Evolutionary conservation across 495 filamentous ascomycete species (phyloP).

Genomic region (Xylaria grammica): DNA sequence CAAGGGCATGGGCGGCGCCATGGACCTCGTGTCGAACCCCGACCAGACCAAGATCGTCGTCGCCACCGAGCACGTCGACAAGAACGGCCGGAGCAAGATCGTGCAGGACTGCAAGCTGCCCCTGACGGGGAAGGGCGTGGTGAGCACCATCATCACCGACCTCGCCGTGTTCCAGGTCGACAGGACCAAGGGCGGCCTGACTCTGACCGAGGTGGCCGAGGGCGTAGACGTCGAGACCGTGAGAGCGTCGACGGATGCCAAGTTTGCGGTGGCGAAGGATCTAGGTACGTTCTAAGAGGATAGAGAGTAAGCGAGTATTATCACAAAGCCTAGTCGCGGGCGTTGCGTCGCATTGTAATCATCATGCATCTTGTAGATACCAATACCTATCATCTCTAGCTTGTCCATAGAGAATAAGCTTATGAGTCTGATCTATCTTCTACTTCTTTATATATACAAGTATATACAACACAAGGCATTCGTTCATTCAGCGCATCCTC

Average conservation of each 20-base stretch:
- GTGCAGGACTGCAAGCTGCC: conserved; percentile 62
- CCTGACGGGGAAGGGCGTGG: conserved; percentile 58
- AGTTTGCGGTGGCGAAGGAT: conserved; percentile 55
- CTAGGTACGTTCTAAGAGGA: conserved; percentile 47
- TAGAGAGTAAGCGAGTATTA: not conserved
- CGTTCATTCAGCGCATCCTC: not conserved
- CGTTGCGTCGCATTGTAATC: not conserved
- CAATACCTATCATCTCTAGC: not conserved
- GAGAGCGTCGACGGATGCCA: conserved; percentile 58
- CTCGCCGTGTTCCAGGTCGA: conserved; percentile 65
- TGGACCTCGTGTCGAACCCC: conserved; percentile 67
- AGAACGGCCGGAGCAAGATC: conserved; percentile 64
- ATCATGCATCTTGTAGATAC: conserved; percentile 3
- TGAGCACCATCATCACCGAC: conserved; percentile 64
- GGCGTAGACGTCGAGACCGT: conserved; percentile 60
- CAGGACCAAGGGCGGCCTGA: conserved; percentile 53
- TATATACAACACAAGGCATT: conserved; percentile 6
- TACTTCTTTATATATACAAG: conserved; percentile 21
- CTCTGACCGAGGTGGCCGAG: conserved; percentile 60
- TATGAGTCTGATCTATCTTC: not conserved
- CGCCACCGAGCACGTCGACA: conserved; percentile 65
- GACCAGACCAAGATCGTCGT: conserved; percentile 66
- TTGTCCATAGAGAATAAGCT: not conserved
- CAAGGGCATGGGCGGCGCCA: conserved; percentile 69
- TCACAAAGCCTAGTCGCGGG: not conserved